Base-by-base conservation (phyloP, 768 basidiomycete genomes). In the Daedaleopsis nitida region DNA sequence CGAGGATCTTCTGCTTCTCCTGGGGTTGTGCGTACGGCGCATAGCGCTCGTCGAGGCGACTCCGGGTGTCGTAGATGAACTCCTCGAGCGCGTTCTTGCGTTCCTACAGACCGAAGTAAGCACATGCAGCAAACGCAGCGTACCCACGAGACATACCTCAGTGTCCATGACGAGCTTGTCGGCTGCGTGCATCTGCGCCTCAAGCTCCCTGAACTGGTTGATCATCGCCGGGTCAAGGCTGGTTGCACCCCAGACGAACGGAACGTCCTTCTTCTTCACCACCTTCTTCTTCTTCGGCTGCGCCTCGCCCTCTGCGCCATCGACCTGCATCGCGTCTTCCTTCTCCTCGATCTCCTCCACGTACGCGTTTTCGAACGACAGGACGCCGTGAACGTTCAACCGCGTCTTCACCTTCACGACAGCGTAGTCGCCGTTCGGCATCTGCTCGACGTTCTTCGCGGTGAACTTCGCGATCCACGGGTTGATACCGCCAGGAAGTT, bases 121-220 rank as follows among this genome's bases (percentile, higher is more conserved):
- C 55, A 55, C 42, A 7, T 24, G 27, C 39, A n/a, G 47, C 7
- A 0, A 19, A 42, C 27, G 37, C 8, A 45, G 52, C 24, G 34
- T 32, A 9, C 16, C 48, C 17, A 10, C 13, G 51, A 12, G 52
- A 77, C 84, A 38, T 65, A 93, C 94, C 86, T 98, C 96, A 59
- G 97, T 99, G 73, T 99, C 97, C 80, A 87, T 85, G 55, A 99
- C 96, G 63, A 98, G 90, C 81, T 96, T 98, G 78, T 99, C 97
- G 58, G 85, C 79, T 32, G 91, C 83, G 73, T 89, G 84, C 94
- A 99, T 92, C 77, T 90, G 79, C 17, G 86, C 87, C 79, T 98
- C 97, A 66, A 83, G 81, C 78, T 98, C 93, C 74, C 81, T 86
- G 73, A 81, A 79, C 59, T 75, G 72, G 70, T 96, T 88, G 44